phyloP scores from a whole-genome alignment of 345 rosid species.

The Lumnitzera racemosa region DNA sequence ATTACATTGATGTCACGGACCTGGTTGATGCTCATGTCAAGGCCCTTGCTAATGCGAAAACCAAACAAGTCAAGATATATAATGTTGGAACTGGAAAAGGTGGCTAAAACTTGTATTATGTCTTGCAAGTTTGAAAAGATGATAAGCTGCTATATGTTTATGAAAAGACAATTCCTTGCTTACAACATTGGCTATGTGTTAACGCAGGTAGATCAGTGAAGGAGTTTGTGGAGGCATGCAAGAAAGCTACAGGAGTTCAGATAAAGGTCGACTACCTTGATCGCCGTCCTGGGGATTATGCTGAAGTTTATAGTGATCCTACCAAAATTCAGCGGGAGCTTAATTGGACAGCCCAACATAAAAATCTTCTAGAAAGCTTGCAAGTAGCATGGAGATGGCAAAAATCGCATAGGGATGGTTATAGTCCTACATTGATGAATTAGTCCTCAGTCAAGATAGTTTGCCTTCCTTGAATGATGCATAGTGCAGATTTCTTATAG shows the following conservation, averaged over 20 bases:
- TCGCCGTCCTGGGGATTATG: slow-evolving; percentile 96
- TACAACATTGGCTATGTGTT: not conserved
- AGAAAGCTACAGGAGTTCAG: slow-evolving; percentile 74
- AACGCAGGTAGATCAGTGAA: slow-evolving; percentile 80
- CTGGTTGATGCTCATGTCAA: slow-evolving; percentile 96
- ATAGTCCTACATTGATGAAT: slow-evolving; percentile 14
- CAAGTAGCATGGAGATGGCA: slow-evolving; percentile 90
- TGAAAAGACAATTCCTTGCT: not conserved
- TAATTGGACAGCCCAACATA: slow-evolving; percentile 79
- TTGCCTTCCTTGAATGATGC: too few species aligned
- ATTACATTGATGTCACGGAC: slow-evolving; percentile 97
- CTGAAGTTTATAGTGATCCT: slow-evolving; percentile 89
- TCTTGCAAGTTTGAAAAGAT: not conserved
- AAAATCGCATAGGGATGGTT: slow-evolving; percentile 66
- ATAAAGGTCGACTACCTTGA: slow-evolving; percentile 74
- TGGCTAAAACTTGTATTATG: not conserved
- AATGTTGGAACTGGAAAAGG: slow-evolving; percentile 97
- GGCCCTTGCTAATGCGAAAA: slow-evolving; percentile 73
- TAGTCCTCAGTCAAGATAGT: too few species aligned
- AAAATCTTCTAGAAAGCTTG: slow-evolving; percentile 75
- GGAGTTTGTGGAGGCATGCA: slow-evolving; percentile 96
- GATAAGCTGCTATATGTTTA: not conserved
- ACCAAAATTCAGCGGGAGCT: slow-evolving; percentile 62
- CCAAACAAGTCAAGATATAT: slow-evolving; percentile 75
- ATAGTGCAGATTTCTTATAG: too few species aligned